Percentiles rank a stretch among this genome's conserved stretches.
phyloP scores from a whole-genome alignment of 768 basidiomycete species.

The Lactarius sp. region DNA sequence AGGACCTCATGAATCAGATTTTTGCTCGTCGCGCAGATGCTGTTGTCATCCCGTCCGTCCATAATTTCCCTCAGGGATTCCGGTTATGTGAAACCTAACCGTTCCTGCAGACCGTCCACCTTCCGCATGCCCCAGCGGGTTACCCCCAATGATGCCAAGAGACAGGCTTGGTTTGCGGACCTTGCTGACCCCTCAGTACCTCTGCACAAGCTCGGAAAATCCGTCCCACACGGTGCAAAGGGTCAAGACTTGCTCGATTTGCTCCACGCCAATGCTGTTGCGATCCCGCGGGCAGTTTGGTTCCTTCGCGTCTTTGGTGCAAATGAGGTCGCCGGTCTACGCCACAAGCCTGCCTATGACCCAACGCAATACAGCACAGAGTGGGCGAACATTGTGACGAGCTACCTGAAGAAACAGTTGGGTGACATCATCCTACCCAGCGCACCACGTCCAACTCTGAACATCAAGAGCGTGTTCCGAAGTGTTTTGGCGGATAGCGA shows the following conservation, averaged over 20 bases:
- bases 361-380: conserved; percentile 81
- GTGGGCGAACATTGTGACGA: conserved; percentile 77
- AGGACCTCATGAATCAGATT: conserved; percentile 73
- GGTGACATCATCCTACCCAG: conserved; percentile 74
- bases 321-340: conserved; percentile 75
- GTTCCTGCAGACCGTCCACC: conserved; percentile 45
- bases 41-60: conserved; percentile 57
- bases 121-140: conserved; percentile 82
- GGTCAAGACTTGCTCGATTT: conserved; percentile 80
- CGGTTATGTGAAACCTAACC: neutral
- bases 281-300: conserved; percentile 81
- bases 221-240: conserved; percentile 81
- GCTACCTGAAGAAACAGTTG: conserved; percentile 80
- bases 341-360: conserved; percentile 76
- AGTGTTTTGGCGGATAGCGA: conserved; percentile 71
- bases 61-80: neutral
- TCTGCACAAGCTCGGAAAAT: conserved; percentile 75
- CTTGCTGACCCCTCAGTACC: conserved; percentile 79
- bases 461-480: conserved; percentile 82
- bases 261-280: conserved; percentile 69
- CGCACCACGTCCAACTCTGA: conserved; percentile 67
- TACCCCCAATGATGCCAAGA: conserved; percentile 72
- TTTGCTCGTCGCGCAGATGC: conserved; percentile 58
- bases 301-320: conserved; percentile 82
- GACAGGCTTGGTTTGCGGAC: conserved; percentile 79